Evolutionary conservation across 2,329 filamentous ascomycete species (phyloP).

Genomic region (Hypomyces perniciosus): DNA sequence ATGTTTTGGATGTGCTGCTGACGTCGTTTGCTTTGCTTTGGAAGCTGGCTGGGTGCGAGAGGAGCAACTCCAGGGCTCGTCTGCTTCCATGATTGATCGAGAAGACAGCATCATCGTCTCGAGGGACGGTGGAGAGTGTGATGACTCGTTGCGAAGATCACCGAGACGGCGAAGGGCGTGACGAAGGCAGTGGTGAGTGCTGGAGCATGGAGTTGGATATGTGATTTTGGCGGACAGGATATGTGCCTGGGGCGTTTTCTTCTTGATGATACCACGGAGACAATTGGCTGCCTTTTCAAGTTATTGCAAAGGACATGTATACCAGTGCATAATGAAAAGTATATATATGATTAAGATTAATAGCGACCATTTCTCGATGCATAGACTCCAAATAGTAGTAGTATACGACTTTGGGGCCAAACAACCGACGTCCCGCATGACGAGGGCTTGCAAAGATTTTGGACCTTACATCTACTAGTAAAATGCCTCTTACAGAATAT

Average conservation of each 20-base stretch:
- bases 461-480: not conserved
- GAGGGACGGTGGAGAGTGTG: constrained; percentile 22
- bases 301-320: no score
- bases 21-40: constrained; percentile 51
- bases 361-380: no score
- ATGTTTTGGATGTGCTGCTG: constrained; percentile 49
- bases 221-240: not conserved
- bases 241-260: constrained; percentile 2
- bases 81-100: constrained; percentile 29
- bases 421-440: no score
- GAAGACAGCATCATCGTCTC: constrained; percentile 37
- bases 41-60: constrained; percentile 53
- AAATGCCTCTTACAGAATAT: no score
- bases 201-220: not conserved
- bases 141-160: constrained; percentile 20
- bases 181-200: not conserved
- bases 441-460: no score
- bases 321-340: no score
- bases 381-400: no score
- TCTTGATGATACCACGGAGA: not conserved
- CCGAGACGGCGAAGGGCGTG: constrained; percentile 14
- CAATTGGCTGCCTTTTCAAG: no score
- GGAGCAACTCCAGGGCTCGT: constrained; percentile 41
- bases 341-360: no score
- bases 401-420: no score